Evolutionary conservation across 441 rosid species (phyloP).

Genomic region (Isatis lusitanica): DNA sequence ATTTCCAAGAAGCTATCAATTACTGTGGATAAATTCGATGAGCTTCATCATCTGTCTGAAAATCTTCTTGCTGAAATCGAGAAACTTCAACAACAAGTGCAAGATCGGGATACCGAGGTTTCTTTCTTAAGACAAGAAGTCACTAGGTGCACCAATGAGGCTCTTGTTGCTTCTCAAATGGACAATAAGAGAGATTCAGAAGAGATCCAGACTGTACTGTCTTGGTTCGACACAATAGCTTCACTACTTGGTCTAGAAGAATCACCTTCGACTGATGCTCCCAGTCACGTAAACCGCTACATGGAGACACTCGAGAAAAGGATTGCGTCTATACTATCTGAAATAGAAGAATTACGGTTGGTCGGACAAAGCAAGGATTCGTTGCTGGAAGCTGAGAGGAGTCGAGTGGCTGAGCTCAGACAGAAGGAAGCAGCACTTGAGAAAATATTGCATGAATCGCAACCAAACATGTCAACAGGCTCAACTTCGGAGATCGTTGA

Average conservation of each 20-base stretch:
- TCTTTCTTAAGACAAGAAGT: conserved; percentile 99
- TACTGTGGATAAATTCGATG: conserved; percentile 90
- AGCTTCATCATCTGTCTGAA: conserved; percentile 93
- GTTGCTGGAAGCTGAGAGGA: conserved; percentile 73
- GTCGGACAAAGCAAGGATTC: conserved; percentile 65
- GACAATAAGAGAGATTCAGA: conserved; percentile 57
- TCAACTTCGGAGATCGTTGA: conserved; percentile 70
- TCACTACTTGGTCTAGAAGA: conserved; percentile 50
- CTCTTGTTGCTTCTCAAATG: conserved; percentile 73
- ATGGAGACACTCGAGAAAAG: conserved; percentile 70
- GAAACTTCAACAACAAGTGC: conserved; percentile 85
- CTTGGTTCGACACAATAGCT: conserved; percentile 63
- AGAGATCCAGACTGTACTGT: conserved; percentile 58
- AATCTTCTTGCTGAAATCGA: conserved; percentile 85
- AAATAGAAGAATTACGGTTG: conserved; percentile 55
- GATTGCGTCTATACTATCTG: conserved; percentile 59
- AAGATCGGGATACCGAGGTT: conserved; percentile 89
- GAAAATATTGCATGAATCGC: conserved; percentile 67
- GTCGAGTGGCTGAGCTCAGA: conserved; percentile 70
- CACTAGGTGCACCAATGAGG: conserved; percentile 93
- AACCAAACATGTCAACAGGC: conserved; percentile 54
- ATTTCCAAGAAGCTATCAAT: conserved; percentile 80
- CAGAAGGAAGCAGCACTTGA: conserved; percentile 64
- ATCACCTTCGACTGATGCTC: conserved; percentile 47
- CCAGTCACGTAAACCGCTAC: conserved; percentile 43